Evolutionary conservation across 2,329 filamentous ascomycete genomes (phyloP).

Genomic region (Alternaria postmessia): DNA sequence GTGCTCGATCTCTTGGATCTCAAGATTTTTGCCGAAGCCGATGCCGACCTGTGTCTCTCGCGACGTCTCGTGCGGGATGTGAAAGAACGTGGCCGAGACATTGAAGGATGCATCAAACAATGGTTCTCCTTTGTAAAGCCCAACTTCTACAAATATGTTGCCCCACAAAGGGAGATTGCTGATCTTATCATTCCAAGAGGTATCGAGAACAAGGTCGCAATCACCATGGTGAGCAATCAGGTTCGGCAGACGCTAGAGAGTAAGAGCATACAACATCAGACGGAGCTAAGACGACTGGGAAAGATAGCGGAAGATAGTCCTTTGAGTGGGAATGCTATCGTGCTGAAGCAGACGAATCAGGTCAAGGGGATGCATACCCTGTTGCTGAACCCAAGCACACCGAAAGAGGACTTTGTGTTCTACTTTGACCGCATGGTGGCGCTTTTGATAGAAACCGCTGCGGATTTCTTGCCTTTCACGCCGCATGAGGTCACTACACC

Average conservation of each 20-base stretch:
- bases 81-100: constrained; percentile 84
- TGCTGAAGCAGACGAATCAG: constrained; percentile 81
- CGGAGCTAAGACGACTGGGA: constrained; percentile 79
- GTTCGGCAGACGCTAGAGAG: constrained; percentile 86
- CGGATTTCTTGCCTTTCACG: constrained; percentile 68
- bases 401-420: constrained; percentile 92
- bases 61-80: constrained; percentile 77
- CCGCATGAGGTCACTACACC: constrained; percentile 74
- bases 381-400: constrained; percentile 79
- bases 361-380: constrained; percentile 89
- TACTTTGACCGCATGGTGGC: constrained; percentile 91
- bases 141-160: constrained; percentile 92
- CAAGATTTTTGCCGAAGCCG: constrained; percentile 96
- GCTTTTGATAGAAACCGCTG: constrained; percentile 77
- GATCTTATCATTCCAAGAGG: constrained; percentile 96
- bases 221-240: constrained; percentile 93
- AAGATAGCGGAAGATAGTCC: constrained; percentile 74
- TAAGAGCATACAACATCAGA: constrained; percentile 84
- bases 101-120: constrained; percentile 96
- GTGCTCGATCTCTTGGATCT: constrained; percentile 89
- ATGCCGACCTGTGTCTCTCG: constrained; percentile 91
- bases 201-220: constrained; percentile 92
- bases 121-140: constrained; percentile 98
- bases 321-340: constrained; percentile 75
- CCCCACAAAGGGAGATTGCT: constrained; percentile 88